phyloP scores from a whole-genome alignment of 768 basidiomycete species.

The Termitomyces titanicus region DNA sequence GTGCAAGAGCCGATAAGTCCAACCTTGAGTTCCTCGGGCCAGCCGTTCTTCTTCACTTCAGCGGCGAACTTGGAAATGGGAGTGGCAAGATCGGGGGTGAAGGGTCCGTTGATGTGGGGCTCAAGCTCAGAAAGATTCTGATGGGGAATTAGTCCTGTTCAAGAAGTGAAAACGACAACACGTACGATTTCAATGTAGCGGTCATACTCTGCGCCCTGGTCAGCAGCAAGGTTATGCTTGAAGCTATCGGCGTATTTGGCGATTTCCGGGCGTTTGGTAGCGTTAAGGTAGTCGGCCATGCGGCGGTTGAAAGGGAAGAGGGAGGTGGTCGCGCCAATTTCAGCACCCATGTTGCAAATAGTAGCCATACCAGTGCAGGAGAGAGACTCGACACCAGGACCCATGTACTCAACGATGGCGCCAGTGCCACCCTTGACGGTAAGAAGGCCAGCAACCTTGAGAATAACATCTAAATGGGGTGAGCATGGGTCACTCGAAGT shows the following conservation, averaged over 20 bases:
- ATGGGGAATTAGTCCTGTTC: neutral
- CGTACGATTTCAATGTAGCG: slow-evolving; percentile 87
- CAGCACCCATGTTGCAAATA: slow-evolving; percentile 99
- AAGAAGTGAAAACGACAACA: slow-evolving; percentile 11
- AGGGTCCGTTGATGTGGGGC: slow-evolving; percentile 99
- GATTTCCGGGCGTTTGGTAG: slow-evolving; percentile 89
- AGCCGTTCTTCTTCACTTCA: slow-evolving; percentile 90
- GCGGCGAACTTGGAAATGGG: slow-evolving; percentile 94
- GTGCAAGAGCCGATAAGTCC: slow-evolving; percentile 99
- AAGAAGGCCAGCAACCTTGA: slow-evolving; percentile 98
- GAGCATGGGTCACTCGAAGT: neutral
- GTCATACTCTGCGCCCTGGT: slow-evolving; percentile 90
- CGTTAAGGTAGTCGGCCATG: slow-evolving; percentile 90
- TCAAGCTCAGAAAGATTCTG: slow-evolving; percentile 96
- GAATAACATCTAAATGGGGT: slow-evolving; percentile 75
- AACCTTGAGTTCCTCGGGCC: slow-evolving; percentile 97
- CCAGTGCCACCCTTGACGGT: slow-evolving; percentile 99
- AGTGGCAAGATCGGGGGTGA: slow-evolving; percentile 99
- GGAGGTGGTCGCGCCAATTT: slow-evolving; percentile 98
- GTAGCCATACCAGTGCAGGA: slow-evolving; percentile 99
- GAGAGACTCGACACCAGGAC: slow-evolving; percentile 91
- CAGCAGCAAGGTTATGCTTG: slow-evolving; percentile 86
- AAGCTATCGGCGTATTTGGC: slow-evolving; percentile 88
- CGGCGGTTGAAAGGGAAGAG: slow-evolving; percentile 98
- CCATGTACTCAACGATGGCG: slow-evolving; percentile 96